phyloP scores from a whole-genome alignment of 2,329 filamentous ascomycete genomes.

The Sclerotinia glacialis region DNA sequence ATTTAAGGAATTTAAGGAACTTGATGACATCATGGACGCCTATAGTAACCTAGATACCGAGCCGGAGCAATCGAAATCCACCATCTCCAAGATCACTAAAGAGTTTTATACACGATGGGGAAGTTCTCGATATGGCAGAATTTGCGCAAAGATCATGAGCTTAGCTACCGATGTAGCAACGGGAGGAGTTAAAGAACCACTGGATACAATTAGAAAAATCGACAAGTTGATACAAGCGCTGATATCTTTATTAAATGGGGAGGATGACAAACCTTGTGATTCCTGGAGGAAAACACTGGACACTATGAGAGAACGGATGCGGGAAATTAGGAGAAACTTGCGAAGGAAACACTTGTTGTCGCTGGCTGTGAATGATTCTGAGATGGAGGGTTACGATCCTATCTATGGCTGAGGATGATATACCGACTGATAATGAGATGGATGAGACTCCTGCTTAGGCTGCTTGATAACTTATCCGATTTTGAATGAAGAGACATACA shows the following conservation, averaged over 20 bases:
- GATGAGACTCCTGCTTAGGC: neutral
- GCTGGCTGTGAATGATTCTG: too few relatives aligned
- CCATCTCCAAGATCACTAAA: neutral
- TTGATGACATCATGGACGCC: neutral
- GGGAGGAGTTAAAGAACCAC: neutral
- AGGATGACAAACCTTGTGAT: neutral
- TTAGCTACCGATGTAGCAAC: neutral
- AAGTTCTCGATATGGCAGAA: conserved; percentile 1
- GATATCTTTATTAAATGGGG: neutral
- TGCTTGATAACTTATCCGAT: neutral
- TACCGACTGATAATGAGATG: neutral
- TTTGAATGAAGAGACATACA: neutral
- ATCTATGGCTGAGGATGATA: neutral
- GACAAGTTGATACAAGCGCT: neutral
- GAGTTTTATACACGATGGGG: neutral
- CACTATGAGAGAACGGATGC: neutral
- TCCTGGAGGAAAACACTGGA: neutral
- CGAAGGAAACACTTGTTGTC: too few relatives aligned
- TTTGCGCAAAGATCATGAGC: neutral
- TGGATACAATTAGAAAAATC: neutral
- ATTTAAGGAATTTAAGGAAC: neutral
- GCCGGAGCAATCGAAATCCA: neutral
- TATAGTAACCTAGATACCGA: neutral
- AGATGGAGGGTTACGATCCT: neutral
- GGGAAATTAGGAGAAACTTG: neutral